phyloP scores from a whole-genome alignment of 225 moss, liverwort and hornwort species.

The Asterella californica region DNA sequence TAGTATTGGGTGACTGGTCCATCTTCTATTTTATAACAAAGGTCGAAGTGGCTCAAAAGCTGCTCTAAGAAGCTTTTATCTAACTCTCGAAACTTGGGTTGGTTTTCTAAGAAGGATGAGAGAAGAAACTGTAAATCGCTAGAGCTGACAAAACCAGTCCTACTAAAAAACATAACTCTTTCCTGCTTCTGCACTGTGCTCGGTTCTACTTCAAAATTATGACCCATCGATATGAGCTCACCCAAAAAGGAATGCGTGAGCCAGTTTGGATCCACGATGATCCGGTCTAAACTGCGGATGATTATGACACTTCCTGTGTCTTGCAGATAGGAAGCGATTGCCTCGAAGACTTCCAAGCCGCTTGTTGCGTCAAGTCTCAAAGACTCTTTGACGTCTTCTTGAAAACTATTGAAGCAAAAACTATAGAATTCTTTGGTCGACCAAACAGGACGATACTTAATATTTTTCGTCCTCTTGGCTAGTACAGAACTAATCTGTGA shows the following conservation, averaged over 20 bases:
- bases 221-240: background rate
- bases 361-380: too few species aligned
- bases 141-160: too few species aligned
- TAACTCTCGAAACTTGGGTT: background rate
- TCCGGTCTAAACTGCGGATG: background rate
- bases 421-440: background rate
- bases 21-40: background rate
- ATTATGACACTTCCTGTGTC: too few species aligned
- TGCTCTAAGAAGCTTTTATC: background rate
- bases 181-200: background rate
- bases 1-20: background rate
- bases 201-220: background rate
- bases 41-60: background rate
- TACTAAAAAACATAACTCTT: too few species aligned
- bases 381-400: background rate
- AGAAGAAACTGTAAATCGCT: too few species aligned
- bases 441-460: background rate
- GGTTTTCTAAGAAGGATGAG: background rate
- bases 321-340: too few species aligned
- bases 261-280: slow-evolving; percentile 12
- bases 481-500: background rate
- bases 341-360: too few species aligned
- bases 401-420: background rate
- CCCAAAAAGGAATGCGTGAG: background rate
- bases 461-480: too few species aligned